Evolutionary conservation across 805 yeast species (phyloP).

Genomic region (Saturnispora sanitii): DNA sequence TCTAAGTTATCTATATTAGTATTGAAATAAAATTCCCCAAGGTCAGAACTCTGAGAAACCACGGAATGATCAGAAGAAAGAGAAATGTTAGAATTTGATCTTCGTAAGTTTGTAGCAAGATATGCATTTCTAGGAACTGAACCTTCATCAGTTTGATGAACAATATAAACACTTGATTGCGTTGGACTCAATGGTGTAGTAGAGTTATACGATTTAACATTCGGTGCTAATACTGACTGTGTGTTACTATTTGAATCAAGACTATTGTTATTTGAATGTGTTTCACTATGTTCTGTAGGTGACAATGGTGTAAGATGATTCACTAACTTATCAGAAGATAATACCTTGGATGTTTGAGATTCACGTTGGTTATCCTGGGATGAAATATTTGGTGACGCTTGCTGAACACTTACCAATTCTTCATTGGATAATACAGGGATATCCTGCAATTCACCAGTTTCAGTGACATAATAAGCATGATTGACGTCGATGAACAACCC

Average conservation of each 20-base stretch:
- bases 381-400: no score
- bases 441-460: no score
- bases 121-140: no score
- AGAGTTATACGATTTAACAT: background rate
- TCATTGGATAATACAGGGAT: no score
- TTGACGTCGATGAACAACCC: slow-evolving; percentile 5
- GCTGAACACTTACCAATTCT: background rate
- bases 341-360: no score
- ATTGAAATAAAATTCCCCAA: slow-evolving; percentile 15
- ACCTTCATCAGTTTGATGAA: no score
- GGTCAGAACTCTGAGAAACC: slow-evolving; percentile 8
- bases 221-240: background rate
- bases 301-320: background rate
- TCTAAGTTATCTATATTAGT: slow-evolving; percentile 23
- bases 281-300: background rate
- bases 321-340: background rate
- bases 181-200: slow-evolving; percentile 2
- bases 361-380: background rate
- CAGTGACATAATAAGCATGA: background rate
- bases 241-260: background rate
- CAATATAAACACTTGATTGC: background rate
- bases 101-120: background rate
- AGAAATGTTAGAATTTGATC: background rate
- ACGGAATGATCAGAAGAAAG: slow-evolving; percentile 2
- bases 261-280: no score